Evolutionary conservation across 164 flowering plant genomes (phyloP), one percentile per base, ranked within the genome.

Genomic region (Magnolia officinalis): DNA sequence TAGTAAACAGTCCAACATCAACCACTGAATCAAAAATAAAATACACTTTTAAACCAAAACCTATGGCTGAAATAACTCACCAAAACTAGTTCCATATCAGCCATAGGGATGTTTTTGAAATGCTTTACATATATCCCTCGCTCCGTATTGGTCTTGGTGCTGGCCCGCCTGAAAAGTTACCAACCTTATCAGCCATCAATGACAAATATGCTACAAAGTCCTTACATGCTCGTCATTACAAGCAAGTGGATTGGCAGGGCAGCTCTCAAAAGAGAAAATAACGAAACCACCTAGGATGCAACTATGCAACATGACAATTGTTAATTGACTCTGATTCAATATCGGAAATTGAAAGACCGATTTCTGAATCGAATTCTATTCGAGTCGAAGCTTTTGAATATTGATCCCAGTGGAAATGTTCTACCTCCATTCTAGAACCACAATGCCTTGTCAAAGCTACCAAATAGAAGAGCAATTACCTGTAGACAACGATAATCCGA

Each of bases 81-180:
- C 80, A 94, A 89, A 72, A 92, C 97, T 76, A 96, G 86, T 81
- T 96, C 99, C 96, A 96, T 79, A 85, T 96, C 99, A 67, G 99
- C 99, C 99, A 96, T 96, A 21, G 99, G 98, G 78, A 96, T 96
- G 84, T 91, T 92, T 80, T 84, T 94, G 80, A 96, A 96, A 88
- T 96, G 99, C 82, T 96, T 96, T 58, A 96, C 85, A 78, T 73
- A 94, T 71, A 96, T 88, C 66, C 98, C 98, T 70, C 94, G 37
- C 50, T 74, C 71, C 49, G 21, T 86, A 19, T 92, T 94, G 51
- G 65, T 4, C 77, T 82, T 83, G 18, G 83, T 78, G 80, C 88
- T 82, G 71, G 97, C 95, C 78, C 83, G 81, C 90, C 99, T 95
- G 88, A n/a, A 75, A 55, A 65, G 24, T 23, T 20, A 65, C 37